These are phyloP conservation scores for Boletus reticuloceps DNA, from an alignment of 768 basidiomycete genomes.

Conservation along the genomic window DNA sequence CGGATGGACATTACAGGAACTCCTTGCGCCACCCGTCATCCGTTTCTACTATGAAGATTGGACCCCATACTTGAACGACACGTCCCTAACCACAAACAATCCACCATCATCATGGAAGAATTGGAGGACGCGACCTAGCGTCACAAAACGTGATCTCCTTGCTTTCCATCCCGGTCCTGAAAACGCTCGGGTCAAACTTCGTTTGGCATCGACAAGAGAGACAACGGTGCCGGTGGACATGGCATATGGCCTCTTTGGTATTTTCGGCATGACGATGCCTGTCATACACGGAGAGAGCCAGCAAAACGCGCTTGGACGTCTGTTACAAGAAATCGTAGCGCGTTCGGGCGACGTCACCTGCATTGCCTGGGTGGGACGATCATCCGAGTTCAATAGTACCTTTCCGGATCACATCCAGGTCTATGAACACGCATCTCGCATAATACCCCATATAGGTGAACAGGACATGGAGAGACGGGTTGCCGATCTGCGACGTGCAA, in stretches of 20 bases:
- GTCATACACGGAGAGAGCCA: slow-evolving; percentile 18
- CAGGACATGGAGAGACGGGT: slow-evolving; percentile 5
- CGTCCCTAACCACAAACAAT: slow-evolving; percentile 18
- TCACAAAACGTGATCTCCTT: slow-evolving; percentile 8
- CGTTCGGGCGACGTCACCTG: slow-evolving; percentile 18
- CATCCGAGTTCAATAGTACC: slow-evolving; percentile 21
- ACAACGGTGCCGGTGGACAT: slow-evolving; percentile 18
- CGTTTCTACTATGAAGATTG: slow-evolving; percentile 22
- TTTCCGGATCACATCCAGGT: slow-evolving; percentile 17
- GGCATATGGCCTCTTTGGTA: slow-evolving; percentile 22
- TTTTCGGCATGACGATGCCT: slow-evolving; percentile 15
- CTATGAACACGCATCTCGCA: slow-evolving; percentile 2
- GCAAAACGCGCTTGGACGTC: slow-evolving; percentile 18
- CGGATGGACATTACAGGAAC: slow-evolving; percentile 24
- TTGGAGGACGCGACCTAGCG: slow-evolving; percentile 6
- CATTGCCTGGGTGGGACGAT: slow-evolving; percentile 17
- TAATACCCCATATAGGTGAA: slow-evolving; percentile 1
- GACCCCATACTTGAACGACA: slow-evolving; percentile 17
- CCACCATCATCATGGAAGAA: slow-evolving; percentile 12
- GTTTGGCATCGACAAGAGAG: slow-evolving; percentile 19
- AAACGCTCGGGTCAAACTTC: slow-evolving; percentile 14
- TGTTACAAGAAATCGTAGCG: slow-evolving; percentile 19
- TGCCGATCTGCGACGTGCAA: neutral
- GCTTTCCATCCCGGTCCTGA: slow-evolving; percentile 9
- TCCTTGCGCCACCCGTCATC: slow-evolving; percentile 19